Conservation (phyloP, 257 asterid genomes). For the Jacaranda copaia region DNA sequence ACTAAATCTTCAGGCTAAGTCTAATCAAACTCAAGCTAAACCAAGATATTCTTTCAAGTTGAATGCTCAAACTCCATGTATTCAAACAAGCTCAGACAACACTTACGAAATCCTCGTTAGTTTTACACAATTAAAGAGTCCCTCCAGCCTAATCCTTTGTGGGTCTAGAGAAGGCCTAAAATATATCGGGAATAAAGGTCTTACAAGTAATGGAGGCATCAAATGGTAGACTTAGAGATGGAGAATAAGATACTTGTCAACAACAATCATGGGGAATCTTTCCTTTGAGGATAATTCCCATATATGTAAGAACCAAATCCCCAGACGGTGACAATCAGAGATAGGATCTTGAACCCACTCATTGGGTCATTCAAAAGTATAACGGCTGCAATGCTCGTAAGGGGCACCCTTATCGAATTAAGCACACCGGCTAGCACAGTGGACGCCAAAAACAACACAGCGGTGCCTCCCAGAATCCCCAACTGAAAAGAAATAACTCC, state of each 20-base stretch:
- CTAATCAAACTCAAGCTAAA: too few species aligned
- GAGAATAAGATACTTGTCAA: background rate
- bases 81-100: too few species aligned
- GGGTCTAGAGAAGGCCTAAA: background rate
- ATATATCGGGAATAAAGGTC: background rate
- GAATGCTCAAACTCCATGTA: too few species aligned
- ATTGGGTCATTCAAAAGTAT: constrained; percentile 71
- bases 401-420: constrained; percentile 84
- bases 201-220: background rate
- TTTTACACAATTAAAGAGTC: too few species aligned
- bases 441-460: constrained; percentile 75
- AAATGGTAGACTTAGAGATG: background rate
- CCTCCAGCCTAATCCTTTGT: too few species aligned
- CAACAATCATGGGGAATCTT: constrained; percentile 38
- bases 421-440: constrained; percentile 93
- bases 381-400: constrained; percentile 87
- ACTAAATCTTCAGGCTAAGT: too few species aligned
- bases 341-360: constrained; percentile 94
- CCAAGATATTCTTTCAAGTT: too few species aligned
- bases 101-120: too few species aligned
- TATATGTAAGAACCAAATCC: constrained; percentile 84
- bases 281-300: constrained; percentile 57
- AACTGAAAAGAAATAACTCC: constrained; percentile 74
- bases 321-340: constrained; percentile 82
- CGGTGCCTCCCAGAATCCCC: constrained; percentile 84